Percentiles rank a stretch among this genome's conserved stretches.
Evolutionary conservation across 805 yeast genomes (phyloP).

Genomic region (Blastobotrys americana): DNA sequence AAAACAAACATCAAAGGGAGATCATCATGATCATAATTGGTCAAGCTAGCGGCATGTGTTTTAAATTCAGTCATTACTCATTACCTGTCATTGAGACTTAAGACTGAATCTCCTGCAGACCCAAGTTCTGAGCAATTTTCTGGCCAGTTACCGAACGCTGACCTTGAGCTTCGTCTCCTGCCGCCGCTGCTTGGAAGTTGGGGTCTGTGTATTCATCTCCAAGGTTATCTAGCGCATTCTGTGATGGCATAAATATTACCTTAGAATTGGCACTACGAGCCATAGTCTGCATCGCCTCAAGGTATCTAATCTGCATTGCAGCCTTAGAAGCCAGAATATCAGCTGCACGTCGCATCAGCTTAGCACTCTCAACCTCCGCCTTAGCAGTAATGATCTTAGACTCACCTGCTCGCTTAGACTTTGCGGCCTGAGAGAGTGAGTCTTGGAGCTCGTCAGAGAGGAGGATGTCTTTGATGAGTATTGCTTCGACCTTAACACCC

Average conservation of each 20-base stretch:
- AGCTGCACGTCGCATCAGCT: slow-evolving; percentile 71
- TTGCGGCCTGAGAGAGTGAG: slow-evolving; percentile 66
- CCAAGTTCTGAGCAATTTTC: slow-evolving; percentile 1
- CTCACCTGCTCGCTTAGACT: slow-evolving; percentile 69
- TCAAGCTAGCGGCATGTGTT: too few relatives aligned
- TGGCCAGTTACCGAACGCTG: not conserved
- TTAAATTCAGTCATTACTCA: too few relatives aligned
- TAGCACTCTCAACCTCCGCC: slow-evolving; percentile 71
- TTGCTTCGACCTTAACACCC: slow-evolving; percentile 65
- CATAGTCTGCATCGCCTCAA: slow-evolving; percentile 74
- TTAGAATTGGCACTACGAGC: slow-evolving; percentile 54
- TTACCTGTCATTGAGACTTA: not conserved
- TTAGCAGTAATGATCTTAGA: slow-evolving; percentile 66
- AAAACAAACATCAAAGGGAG: too few relatives aligned
- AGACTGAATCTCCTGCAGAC: slow-evolving; percentile 4
- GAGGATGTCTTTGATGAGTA: slow-evolving; percentile 58
- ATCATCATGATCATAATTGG: too few relatives aligned
- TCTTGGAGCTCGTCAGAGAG: slow-evolving; percentile 49
- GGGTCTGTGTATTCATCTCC: slow-evolving; percentile 10
- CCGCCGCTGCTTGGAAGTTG: slow-evolving; percentile 6
- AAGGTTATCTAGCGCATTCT: slow-evolving; percentile 34
- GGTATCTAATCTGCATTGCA: slow-evolving; percentile 70
- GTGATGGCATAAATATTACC: slow-evolving; percentile 66
- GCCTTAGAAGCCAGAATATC: slow-evolving; percentile 67
- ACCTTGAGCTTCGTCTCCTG: not conserved